Base-by-base conservation (phyloP, 2,329 filamentous ascomycete species). In the Botryotinia convoluta region DNA sequence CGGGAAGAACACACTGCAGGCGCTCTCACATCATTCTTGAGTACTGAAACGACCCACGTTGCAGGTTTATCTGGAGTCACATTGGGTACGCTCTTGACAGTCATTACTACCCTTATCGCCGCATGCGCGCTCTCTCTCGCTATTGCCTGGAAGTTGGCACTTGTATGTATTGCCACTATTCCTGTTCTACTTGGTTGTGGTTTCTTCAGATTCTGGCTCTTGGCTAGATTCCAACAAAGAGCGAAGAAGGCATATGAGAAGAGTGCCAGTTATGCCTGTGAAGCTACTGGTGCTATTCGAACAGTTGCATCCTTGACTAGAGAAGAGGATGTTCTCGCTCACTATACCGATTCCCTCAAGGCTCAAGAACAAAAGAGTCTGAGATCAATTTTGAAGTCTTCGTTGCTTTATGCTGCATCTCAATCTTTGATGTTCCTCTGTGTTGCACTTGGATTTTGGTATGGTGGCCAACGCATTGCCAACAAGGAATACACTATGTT, bases 381-480 rank as follows among this genome's bases (percentile, higher is more conserved):
- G 54, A 86, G 87, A 16, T 96, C 93, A 0, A 88, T 97, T 45
- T 81, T 94, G 74, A 92, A 90, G 79, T 94, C 93, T 0, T 95
- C 93, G 18, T 81, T 87, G 1, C 88, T 98, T 8, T 98, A 97
- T 80, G 94, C 95, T 0, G 88, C 90, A 2, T 93, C 94, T 0
- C 95, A 98, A 83, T 94, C 92, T 0, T 84, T 97, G 74, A 89
- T 93, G 74, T 97, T 97, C 84, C 86, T 94, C 64, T 93, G 91
- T 77, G 91, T 96, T 74, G 94, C 94, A 0, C 88, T 98, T 6
- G 94, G 92, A 2, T 98, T 98, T 85, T 98, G 93, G 93, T 97
- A 96, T 79, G 94, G 94, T 74, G 93, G 93, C 42, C 92, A 87
- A 0, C 85, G 96, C 45, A 91, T 97, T 71, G 90, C 87, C 35